Base-by-base conservation (phyloP, 1,284 basidiomycete genomes). In the Anthracocystis setariae region DNA sequence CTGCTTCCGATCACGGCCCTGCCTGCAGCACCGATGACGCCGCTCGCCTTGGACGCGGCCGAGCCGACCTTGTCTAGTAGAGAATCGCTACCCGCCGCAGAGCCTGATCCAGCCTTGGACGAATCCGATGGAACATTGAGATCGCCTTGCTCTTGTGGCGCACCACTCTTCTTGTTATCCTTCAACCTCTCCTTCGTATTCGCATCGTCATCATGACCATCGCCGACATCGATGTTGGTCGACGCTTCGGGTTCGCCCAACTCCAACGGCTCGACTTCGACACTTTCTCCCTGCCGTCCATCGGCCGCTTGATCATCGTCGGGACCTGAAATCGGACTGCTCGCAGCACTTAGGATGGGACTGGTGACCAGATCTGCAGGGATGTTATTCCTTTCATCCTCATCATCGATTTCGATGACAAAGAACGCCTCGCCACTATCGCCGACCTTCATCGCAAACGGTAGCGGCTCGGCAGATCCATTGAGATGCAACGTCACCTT, bases 381-480 rank as follows among this genome's bases (percentile, higher is more conserved):
- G 32, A 98, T 90, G 68, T 94, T 92, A 21, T 60, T 52, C 5
- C 48, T 49, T 7, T 66, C 61, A 7, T 72, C 73, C 49, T 91
- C 92, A 17, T 74, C 77, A 44, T 96, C 93, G 1, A 95, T 97
- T 84, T 99, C 94, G 74, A 98, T 92, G 38, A 99, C 92, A 80
- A 98, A 98, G 86, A 98, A 98, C 0, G 95, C 96, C 85, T 99
- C 96, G 18, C 96, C 96, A 2, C 94, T 92, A 66, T 98, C 95
- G 42, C 94, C 93, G 73, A 98, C 94, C 86, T 99, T 98, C 96
- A 99, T 99, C 80, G 88, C 88, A 83, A 93, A 98, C 2, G 95
- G 95, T 50, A 93, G 90, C 10, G 88, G 87, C 29, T 82, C 78
- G n/a, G 76, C 58, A 0, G 76, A 74, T 53, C 68, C 70, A 69